Percentiles rank a stretch among this genome's conserved stretches.
These are phyloP conservation scores for Volvox reticuliferus DNA, from an alignment of 139 green algal genomes.

Conservation along the genomic window DNA sequence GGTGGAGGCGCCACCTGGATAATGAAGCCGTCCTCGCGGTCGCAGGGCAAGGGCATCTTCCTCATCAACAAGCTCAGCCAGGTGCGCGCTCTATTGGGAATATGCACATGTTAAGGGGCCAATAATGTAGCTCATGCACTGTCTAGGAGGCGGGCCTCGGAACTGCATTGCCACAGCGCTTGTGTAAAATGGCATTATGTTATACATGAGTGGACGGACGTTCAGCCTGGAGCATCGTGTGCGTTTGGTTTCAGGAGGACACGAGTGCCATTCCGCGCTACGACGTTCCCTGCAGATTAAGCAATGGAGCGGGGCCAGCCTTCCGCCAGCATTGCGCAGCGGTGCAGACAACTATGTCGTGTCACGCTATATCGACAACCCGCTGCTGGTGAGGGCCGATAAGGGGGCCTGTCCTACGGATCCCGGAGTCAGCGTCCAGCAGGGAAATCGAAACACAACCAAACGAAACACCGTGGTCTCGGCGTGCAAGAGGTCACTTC, in stretches of 20 bases:
- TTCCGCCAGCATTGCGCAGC: constrained; percentile 56
- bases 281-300: constrained; percentile 62
- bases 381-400: constrained; percentile 55
- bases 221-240: too few relatives aligned
- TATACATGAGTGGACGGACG: too few relatives aligned
- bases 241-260: too few relatives aligned
- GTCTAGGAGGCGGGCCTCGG: too few relatives aligned
- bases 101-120: too few relatives aligned
- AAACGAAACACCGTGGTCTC: too few relatives aligned
- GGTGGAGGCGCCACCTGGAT: constrained; percentile 74
- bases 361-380: constrained; percentile 73
- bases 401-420: neutral
- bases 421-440: neutral
- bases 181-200: too few relatives aligned
- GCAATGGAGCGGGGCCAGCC: constrained; percentile 60
- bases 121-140: neutral
- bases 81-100: too few relatives aligned
- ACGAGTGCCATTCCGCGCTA: too few relatives aligned
- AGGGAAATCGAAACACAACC: too few relatives aligned
- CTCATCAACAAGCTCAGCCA: constrained; percentile 87
- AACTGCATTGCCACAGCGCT: too few relatives aligned
- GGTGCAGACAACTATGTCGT: constrained; percentile 71
- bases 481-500: too few relatives aligned
- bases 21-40: constrained; percentile 77
- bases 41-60: constrained; percentile 87